Percentiles rank a stretch among this genome's conserved stretches.
These are phyloP conservation scores for Poronia punctata DNA, from an alignment of 495 filamentous ascomycete genomes.

Conservation along the genomic window DNA sequence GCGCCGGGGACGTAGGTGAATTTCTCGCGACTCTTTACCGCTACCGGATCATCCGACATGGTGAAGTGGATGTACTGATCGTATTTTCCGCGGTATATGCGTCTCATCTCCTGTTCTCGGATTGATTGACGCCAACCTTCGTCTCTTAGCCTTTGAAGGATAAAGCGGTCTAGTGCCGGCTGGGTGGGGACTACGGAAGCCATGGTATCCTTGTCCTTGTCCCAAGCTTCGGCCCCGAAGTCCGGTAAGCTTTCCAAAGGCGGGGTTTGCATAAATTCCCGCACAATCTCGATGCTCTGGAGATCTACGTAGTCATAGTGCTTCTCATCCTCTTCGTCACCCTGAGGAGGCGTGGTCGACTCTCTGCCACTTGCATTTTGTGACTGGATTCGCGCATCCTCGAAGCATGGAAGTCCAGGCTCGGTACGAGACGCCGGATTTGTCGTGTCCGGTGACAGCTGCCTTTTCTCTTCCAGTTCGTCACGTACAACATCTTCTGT, in stretches of 20 bases:
- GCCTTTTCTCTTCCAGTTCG: slow-evolving; percentile 31
- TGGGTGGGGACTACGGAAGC: slow-evolving; percentile 21
- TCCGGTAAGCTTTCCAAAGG: slow-evolving; percentile 40
- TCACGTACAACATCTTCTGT: slow-evolving; percentile 37
- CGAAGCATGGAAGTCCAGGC: slow-evolving; percentile 13
- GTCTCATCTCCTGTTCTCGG: slow-evolving; percentile 24
- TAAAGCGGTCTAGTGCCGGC: slow-evolving; percentile 25
- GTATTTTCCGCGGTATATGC: slow-evolving; percentile 34
- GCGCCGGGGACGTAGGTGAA: slow-evolving; percentile 23
- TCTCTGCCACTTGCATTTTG: slow-evolving; percentile 20
- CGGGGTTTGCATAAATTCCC: slow-evolving; percentile 42
- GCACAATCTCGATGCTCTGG: slow-evolving; percentile 40
- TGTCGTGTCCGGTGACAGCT: slow-evolving; percentile 3
- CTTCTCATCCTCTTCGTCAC: slow-evolving; percentile 46
- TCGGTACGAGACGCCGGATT: slow-evolving; percentile 9
- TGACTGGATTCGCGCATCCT: slow-evolving; percentile 18
- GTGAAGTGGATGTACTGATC: slow-evolving; percentile 45
- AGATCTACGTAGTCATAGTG: slow-evolving; percentile 56
- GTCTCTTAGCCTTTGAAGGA: slow-evolving; percentile 23
- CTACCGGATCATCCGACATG: slow-evolving; percentile 42
- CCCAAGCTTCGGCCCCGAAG: slow-evolving; percentile 36
- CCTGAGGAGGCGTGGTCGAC: slow-evolving; percentile 22
- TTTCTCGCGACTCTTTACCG: slow-evolving; percentile 38
- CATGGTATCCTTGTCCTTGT: slow-evolving; percentile 30
- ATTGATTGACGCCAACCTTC: slow-evolving; percentile 11